A percentile compares a stretch with the other conserved stretches of the same genome.
phyloP scores from a whole-genome alignment of 805 yeast species.

The Starmerella davenportii region DNA sequence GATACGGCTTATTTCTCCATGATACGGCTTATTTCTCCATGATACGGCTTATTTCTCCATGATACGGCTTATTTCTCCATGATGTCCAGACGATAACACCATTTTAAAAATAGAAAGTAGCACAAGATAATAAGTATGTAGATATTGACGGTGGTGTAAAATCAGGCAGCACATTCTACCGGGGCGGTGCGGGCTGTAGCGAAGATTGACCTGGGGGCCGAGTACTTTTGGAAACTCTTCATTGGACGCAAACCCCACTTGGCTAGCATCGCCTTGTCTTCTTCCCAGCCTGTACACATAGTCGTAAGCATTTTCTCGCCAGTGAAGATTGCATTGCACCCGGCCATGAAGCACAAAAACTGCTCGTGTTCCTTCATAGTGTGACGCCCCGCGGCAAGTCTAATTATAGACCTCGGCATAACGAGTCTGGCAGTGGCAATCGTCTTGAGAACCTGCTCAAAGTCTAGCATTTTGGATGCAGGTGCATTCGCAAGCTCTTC shows the following conservation, averaged over 20 bases:
- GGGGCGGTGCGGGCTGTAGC: no score
- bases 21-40: no score
- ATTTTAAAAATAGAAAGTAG: no score
- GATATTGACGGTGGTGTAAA: no score
- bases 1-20: no score
- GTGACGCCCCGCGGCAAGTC: conserved; percentile 68
- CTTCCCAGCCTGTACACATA: conserved; percentile 72
- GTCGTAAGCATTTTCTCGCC: conserved; percentile 71
- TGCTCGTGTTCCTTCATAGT: conserved; percentile 67
- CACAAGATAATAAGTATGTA: no score
- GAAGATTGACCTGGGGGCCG: no score
- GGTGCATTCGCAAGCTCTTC: conserved; percentile 25
- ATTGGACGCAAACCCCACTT: conserved; percentile 42
- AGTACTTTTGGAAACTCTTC: no score
- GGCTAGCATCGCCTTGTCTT: conserved; percentile 46
- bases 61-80: no score
- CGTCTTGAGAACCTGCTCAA: conserved; percentile 48
- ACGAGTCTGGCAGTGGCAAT: conserved; percentile 58
- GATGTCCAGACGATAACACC: no score
- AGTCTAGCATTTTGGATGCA: conserved; percentile 30
- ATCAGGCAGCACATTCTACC: no score
- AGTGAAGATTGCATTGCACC: conserved; percentile 65
- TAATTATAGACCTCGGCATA: conserved; percentile 54
- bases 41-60: no score
- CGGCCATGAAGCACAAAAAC: conserved; percentile 55